Evolutionary conservation across 768 basidiomycete genomes (phyloP), one percentile per base, ranked within the genome.

Genomic region (Boletus vinaceobasis): DNA sequence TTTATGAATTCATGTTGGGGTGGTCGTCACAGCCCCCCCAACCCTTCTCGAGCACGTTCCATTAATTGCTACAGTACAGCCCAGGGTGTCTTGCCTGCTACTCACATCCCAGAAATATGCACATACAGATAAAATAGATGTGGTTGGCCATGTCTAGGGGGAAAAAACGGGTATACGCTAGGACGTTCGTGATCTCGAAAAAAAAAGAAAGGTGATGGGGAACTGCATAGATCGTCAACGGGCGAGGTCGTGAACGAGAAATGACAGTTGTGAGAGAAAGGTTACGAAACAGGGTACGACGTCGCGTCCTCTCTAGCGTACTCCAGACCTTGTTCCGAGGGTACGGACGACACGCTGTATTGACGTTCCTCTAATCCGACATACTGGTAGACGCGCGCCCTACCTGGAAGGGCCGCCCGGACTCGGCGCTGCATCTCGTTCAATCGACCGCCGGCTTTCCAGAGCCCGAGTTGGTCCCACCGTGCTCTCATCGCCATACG

Each of bases 331-430:
- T 37, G 53, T 19, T 53, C 55, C 7, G 23, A 11, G 15, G 50
- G 42, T 17, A 26, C 0, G 1, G 49, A 11, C 10, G 55, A 13
- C 9, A 33, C 26, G 0, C 17, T 37, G 15, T 50, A 17, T 17
- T 3, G 46, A 33, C 23, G 37, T 1, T 14, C 13, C 40, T 66
- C 65, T 60, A 53, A 3, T 17, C 68, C 69, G n/a, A 70, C 68
- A 44, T 71, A 70, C n/a, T 70, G 58, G 49, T 69, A 68, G 4
- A 71, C 69, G 10, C 59, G 57, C 8, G 67, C 68, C 7, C 65
- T 55, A 23, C 55, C 63, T 2, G 68, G 69, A 21, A 70, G 56
- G 21, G 61, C 63, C 11, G 63, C 69, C 38, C 65, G 58, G 17
- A 70, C 59, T 32, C 69, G 67, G 33, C 65, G 69, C 43, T 66